Percentiles rank a stretch among this genome's conserved stretches.
Conservation (phyloP, 2,329 filamentous ascomycete species). For the Chrysoporthe deuterocubensis region DNA sequence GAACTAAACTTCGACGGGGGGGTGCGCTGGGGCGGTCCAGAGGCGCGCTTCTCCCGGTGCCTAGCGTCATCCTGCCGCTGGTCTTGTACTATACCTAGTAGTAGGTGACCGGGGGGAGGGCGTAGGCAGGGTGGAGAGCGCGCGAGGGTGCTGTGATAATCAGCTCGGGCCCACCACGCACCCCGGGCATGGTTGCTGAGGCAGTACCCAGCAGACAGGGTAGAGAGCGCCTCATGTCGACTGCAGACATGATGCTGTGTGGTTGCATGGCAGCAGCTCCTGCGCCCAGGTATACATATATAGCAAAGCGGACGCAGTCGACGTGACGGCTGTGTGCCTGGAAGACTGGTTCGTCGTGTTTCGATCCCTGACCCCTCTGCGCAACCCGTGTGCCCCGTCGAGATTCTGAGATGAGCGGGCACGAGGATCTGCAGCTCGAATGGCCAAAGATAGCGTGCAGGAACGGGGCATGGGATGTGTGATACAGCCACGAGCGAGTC, state of each 20-base stretch:
- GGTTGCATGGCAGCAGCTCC: slow-evolving; percentile 13
- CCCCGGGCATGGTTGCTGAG: background rate
- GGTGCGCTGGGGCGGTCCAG: slow-evolving; percentile 1
- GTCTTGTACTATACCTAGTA: background rate
- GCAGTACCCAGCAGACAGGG: background rate
- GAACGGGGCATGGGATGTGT: background rate
- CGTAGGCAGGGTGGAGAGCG: background rate
- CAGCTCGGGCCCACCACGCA: slow-evolving; percentile 20
- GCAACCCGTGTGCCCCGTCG: background rate
- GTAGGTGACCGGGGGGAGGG: background rate
- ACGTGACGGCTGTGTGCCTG: slow-evolving; percentile 22
- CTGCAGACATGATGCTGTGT: background rate
- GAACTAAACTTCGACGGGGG: slow-evolving; percentile 8
- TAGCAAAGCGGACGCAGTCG: slow-evolving; percentile 13
- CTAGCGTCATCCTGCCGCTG: background rate
- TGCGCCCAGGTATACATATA: background rate
- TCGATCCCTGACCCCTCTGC: slow-evolving; percentile 10
- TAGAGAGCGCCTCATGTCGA: background rate
- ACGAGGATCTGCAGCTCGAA: background rate
- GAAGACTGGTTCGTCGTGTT: slow-evolving; percentile 18
- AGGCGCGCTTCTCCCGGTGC: background rate
- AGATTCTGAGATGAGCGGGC: slow-evolving; percentile 19
- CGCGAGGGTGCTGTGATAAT: slow-evolving; percentile 10
- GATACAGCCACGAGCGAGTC: background rate
- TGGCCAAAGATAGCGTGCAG: slow-evolving; percentile 7